phyloP scores from a whole-genome alignment of 345 rosid genomes.

The Cochlearia excelsa region DNA sequence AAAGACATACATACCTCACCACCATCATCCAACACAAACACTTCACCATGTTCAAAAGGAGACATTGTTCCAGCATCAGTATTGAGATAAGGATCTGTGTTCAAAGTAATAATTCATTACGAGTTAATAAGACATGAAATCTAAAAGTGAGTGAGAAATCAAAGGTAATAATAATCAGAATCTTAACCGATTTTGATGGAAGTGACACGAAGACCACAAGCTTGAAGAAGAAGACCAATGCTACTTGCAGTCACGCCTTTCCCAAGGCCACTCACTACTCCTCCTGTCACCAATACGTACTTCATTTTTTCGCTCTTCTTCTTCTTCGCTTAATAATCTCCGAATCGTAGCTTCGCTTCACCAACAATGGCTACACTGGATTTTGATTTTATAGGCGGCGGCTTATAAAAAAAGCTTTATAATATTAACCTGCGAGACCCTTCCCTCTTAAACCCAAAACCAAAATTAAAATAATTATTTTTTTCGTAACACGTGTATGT shows the following conservation, averaged over 20 bases:
- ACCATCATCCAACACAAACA: neutral
- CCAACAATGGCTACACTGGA: neutral
- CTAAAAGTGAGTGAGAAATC: neutral
- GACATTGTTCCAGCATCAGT: conserved; percentile 1
- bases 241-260: neutral
- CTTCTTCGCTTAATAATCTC: neutral
- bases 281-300: neutral
- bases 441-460: neutral
- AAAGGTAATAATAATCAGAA: neutral
- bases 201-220: neutral
- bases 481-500: too few relatives aligned
- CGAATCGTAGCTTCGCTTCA: neutral
- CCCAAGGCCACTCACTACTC: neutral
- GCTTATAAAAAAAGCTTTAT: neutral
- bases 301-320: neutral
- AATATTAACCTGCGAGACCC: neutral
- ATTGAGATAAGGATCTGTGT: neutral
- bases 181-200: neutral
- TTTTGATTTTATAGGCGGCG: neutral
- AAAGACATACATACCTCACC: neutral
- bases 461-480: too few relatives aligned
- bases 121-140: neutral
- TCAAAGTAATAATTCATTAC: too few relatives aligned
- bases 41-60: neutral
- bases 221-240: neutral